These are phyloP conservation scores for Pisolithus tinctorius DNA, from an alignment of 768 basidiomycete species.

Conservation along the genomic window DNA sequence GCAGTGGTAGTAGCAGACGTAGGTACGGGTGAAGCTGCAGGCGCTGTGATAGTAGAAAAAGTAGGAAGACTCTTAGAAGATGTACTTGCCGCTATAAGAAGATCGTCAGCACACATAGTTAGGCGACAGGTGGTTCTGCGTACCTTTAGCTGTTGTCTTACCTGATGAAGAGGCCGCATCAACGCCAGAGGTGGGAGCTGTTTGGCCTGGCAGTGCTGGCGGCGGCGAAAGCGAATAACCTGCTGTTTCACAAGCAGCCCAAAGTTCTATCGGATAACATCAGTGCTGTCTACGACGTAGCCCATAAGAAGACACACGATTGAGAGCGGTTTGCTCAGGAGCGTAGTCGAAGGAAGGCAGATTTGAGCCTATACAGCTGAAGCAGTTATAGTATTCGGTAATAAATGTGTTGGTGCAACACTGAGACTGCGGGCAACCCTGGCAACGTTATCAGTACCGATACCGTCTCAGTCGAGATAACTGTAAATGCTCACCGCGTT, in stretches of 20 bases:
- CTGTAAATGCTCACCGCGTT: slow-evolving; percentile 11
- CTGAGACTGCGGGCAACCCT: slow-evolving; percentile 23
- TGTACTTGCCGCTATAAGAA: not conserved
- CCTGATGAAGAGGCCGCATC: not conserved
- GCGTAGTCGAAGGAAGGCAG: slow-evolving; percentile 22
- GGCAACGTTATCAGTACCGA: slow-evolving; percentile 1
- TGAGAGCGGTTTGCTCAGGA: slow-evolving; percentile 24
- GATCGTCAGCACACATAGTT: not conserved
- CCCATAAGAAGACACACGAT: slow-evolving; percentile 24
- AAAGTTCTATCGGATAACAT: slow-evolving; percentile 12
- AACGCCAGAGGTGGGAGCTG: slow-evolving; percentile 9
- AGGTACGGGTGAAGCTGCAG: not conserved
- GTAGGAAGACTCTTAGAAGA: not conserved
- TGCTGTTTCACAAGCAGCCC: slow-evolving; percentile 18
- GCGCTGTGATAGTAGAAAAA: not conserved
- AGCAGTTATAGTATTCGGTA: slow-evolving; percentile 34
- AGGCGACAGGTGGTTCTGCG: not conserved
- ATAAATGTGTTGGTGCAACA: slow-evolving; percentile 39
- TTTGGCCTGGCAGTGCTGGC: slow-evolving; percentile 23
- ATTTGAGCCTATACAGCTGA: slow-evolving; percentile 31
- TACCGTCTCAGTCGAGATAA: not conserved
- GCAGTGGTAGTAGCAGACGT: not conserved
- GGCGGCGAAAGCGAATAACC: slow-evolving; percentile 17
- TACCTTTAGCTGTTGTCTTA: not conserved
- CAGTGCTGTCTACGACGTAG: not conserved